Evolutionary conservation across 768 basidiomycete genomes (phyloP).

Genomic region (Lyophyllum atratum): DNA sequence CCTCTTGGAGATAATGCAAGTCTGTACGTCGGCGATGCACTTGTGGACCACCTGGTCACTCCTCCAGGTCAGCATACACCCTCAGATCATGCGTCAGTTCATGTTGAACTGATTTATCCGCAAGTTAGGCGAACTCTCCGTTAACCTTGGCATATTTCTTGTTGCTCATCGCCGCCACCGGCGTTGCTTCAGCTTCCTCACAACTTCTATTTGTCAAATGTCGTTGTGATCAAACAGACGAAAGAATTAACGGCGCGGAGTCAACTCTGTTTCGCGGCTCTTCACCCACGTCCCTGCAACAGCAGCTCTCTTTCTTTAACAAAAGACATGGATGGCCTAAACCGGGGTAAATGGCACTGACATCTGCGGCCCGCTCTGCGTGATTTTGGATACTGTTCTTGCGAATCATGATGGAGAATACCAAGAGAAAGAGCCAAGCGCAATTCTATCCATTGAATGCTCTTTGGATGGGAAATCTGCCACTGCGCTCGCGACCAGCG

Average conservation of each 20-base stretch:
- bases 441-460: background rate
- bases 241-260: background rate
- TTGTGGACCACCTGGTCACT: background rate
- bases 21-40: background rate
- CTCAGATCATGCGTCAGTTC: background rate
- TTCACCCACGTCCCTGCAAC: background rate
- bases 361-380: background rate
- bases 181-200: background rate
- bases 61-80: background rate
- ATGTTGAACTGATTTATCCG: background rate
- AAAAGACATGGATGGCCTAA: background rate
- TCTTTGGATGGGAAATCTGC: background rate
- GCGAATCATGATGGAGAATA: background rate
- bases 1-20: background rate
- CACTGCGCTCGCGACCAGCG: background rate
- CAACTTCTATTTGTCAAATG: background rate
- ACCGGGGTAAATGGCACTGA: background rate
- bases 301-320: background rate
- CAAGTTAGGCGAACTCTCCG: background rate
- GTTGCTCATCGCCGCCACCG: background rate
- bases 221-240: background rate
- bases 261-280: background rate
- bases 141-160: too few relatives aligned
- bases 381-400: background rate
- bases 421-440: slow-evolving; percentile 11